Evolutionary conservation across 345 rosid species (phyloP), one percentile per base, ranked within the genome.

Genomic region (Lumnitzera littorea): DNA sequence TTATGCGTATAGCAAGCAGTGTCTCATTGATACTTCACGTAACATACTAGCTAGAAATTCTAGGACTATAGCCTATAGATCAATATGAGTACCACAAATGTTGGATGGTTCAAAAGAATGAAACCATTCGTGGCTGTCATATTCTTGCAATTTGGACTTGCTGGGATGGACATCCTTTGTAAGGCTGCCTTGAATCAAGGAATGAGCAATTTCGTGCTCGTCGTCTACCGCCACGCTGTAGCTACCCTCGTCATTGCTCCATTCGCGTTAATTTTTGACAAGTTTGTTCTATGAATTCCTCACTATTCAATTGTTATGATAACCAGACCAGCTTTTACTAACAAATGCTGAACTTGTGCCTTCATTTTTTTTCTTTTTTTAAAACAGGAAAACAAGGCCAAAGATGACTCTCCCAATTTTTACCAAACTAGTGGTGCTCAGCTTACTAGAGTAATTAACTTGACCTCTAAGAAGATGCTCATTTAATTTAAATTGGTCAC

Each of bases 151-250:
- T 73, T 84, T 3, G 98, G 98, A 4, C 56, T 89, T 12, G 88
- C 95, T 2, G 97, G 97, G 15, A 87, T 92, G 97, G 98, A 89
- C 49, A 67, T 87, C 64, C 75, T 87, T 16, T 70, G 88, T 13
- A 92, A 92, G 61, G 89, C 88, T 57, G 98, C 88, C 9, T 63
- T 89, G 14, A 85, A 87, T 71, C 58, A 71, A 27, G 98, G 98
- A 36, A 89, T 84, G 88, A 92, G 98, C 77, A 85, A 81, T 53
- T 92, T 82, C 27, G 96, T 81, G 5, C 82, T 89, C 41, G 96
- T 89, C 1, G 91, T 87, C 50, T 92, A 92, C 58, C 94, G 96
- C n/a, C 95, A 87, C 1, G 94, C 83, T 0, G 77, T 87, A 11
- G 96, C 96, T 57, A 89, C 96, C 24, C 2, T 88, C 6, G 84